Percentiles rank a stretch among this genome's conserved stretches.
phyloP scores from a whole-genome alignment of 129 eudicot species.

The Oenanthe sinensis region DNA sequence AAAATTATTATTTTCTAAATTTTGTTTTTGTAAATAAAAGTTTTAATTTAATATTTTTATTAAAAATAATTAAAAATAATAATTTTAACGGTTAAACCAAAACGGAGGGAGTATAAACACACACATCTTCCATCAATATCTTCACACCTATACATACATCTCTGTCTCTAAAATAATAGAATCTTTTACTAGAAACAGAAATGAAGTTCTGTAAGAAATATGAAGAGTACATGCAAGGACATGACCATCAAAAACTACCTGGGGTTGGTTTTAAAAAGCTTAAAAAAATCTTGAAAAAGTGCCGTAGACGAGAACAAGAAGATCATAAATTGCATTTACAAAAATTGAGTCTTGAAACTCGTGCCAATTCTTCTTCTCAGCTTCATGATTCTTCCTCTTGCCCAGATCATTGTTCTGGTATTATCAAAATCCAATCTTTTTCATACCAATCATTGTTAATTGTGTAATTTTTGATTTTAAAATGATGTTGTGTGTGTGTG shows the following conservation, averaged over 20 bases:
- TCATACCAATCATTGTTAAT: neutral
- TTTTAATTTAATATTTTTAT: no score
- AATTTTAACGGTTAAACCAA: no score
- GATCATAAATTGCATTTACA: conserved; percentile 18
- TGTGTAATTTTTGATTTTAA: neutral
- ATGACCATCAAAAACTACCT: conserved; percentile 48
- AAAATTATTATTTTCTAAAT: no score
- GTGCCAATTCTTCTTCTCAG: neutral
- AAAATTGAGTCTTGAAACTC: conserved; percentile 1
- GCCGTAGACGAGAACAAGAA: conserved; percentile 33
- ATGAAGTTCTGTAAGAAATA: conserved; percentile 94
- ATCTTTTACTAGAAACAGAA: neutral
- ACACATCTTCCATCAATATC: neutral
- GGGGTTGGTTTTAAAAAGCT: conserved; percentile 77
- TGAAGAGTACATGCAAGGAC: conserved; percentile 75
- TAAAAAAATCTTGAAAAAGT: conserved; percentile 70
- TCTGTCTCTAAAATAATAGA: neutral
- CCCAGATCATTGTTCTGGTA: conserved; percentile 61
- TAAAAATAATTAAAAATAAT: no score
- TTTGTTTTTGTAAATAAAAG: no score
- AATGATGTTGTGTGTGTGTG: no score
- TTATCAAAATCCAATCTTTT: neutral
- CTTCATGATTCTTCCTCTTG: conserved; percentile 26
- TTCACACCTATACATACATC: neutral
- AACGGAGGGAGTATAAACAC: no score